Base-by-base conservation (phyloP, 2,329 filamentous ascomycete species). In the Cercospora berteroae region DNA sequence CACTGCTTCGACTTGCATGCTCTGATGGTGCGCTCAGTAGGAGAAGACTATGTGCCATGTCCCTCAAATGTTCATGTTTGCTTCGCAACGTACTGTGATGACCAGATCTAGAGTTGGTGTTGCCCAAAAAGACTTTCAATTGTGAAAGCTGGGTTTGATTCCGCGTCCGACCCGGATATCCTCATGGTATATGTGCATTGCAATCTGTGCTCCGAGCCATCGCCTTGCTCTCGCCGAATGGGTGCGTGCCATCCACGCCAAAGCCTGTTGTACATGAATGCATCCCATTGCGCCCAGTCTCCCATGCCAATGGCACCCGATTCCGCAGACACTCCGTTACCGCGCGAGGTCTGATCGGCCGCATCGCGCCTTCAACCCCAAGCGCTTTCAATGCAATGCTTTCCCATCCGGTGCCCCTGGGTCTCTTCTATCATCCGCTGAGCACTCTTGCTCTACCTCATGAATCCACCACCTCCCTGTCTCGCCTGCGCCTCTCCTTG, bases 401-500 rank as follows among this genome's bases (percentile, higher is more conserved):
- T 25, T 31, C 31, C 29, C n/a, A 20, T 57, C 7, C 59, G 20
- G 16, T 31, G 7, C 27, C 55, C n/a, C 23, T 64, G 16, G 1
- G 16, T 1, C 25, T 58, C n/a, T 42, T 55, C 57, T 8, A 39
- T 27, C 27, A n/a, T 48, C n/a, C 31, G 13, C 18, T 9, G 44
- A 56, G 57, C 57, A 27, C 25, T 59, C 16, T 29, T 23, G 60
- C 55, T 57, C 67, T 68, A 68, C 50, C 63, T 52, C 60, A 77
- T 74, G 71, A 76, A 74, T 69, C 83, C 85, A n/a, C 80, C 82
- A 39, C 83, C 85, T 48, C 83, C 86, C 68, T 88, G 87, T 76
- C 87, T 87, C 65, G 87, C 85, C 77, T 88, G 87, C 59, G 91
- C 92, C 81, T 96, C 91, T 72, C 90, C 88, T 83, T 97, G 93